Evolutionary conservation across 163 green algal species (phyloP).

Genomic region (Scenedesmus sp.): DNA sequence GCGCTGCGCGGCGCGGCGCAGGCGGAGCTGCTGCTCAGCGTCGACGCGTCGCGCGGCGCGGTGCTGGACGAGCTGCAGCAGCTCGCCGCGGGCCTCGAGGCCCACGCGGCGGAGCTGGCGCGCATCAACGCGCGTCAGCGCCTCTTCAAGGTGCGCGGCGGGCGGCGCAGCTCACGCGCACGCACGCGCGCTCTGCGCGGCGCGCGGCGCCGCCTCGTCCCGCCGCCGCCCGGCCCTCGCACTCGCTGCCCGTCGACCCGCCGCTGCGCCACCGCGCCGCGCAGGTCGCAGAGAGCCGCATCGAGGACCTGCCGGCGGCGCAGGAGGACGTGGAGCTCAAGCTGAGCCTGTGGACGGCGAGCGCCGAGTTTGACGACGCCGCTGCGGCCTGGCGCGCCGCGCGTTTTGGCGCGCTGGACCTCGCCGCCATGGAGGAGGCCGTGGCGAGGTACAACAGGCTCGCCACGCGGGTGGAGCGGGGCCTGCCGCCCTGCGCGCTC

Average conservation of each 20-base stretch:
- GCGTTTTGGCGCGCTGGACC: slow-evolving; percentile 70
- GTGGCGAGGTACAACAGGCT: slow-evolving; percentile 27
- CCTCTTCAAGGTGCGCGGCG: slow-evolving; percentile 69
- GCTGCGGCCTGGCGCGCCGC: slow-evolving; percentile 55
- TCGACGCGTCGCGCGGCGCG: slow-evolving; percentile 52
- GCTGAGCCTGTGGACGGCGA: slow-evolving; percentile 74
- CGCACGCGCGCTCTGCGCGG: too few species aligned
- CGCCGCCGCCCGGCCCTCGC: too few species aligned
- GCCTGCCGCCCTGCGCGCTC: slow-evolving; percentile 77
- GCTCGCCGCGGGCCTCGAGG: slow-evolving; percentile 60
- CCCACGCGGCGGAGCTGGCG: slow-evolving; percentile 43
- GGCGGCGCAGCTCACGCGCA: too few species aligned
- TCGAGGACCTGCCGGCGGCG: slow-evolving; percentile 54
- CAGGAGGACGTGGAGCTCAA: slow-evolving; percentile 77
- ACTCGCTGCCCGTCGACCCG: too few species aligned
- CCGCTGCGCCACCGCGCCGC: too few species aligned
- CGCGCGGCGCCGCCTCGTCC: too few species aligned
- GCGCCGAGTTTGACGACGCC: slow-evolving; percentile 69
- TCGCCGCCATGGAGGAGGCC: slow-evolving; percentile 73
- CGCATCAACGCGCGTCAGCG: slow-evolving; percentile 75
- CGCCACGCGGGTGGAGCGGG: slow-evolving; percentile 69
- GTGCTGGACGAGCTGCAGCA: slow-evolving; percentile 65
- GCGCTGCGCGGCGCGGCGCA: slow-evolving; percentile 66
- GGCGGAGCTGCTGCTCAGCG: slow-evolving; percentile 79
- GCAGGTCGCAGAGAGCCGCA: slow-evolving; percentile 42